Percentiles rank a stretch among this genome's conserved stretches.
phyloP scores from a whole-genome alignment of 2,329 filamentous ascomycete species.

The Xylariomycetidae sp. region DNA sequence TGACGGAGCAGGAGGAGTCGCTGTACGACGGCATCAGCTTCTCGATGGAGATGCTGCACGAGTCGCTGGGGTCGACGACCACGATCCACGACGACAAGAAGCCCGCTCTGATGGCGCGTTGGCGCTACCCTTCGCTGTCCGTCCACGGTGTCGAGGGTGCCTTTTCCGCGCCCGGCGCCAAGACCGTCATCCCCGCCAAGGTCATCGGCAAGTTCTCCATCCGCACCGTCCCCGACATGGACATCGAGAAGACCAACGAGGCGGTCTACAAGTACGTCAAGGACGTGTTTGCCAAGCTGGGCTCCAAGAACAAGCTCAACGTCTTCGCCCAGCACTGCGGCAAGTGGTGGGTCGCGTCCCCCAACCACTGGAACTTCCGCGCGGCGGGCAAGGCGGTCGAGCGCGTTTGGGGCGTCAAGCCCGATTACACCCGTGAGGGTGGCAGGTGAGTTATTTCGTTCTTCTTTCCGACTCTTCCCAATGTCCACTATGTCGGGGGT shows the following conservation, averaged over 20 bases:
- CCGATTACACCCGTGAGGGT: slow-evolving; percentile 93
- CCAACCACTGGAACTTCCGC: slow-evolving; percentile 98
- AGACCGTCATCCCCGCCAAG: slow-evolving; percentile 98
- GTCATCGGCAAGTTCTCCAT: slow-evolving; percentile 98
- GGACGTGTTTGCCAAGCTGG: slow-evolving; percentile 77
- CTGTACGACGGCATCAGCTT: slow-evolving; percentile 91
- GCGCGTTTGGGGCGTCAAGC: slow-evolving; percentile 86
- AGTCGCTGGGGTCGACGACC: slow-evolving; percentile 84
- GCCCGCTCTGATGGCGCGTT: slow-evolving; percentile 87
- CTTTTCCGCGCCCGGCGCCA: slow-evolving; percentile 87
- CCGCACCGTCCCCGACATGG: slow-evolving; percentile 95
- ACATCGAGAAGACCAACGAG: slow-evolving; percentile 81
- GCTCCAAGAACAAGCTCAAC: slow-evolving; percentile 86
- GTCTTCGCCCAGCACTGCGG: slow-evolving; percentile 80
- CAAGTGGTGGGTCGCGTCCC: slow-evolving; percentile 98
- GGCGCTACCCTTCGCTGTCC: slow-evolving; percentile 90
- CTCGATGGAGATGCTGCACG: slow-evolving; percentile 91
- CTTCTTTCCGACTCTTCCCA: not conserved
- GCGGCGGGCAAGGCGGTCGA: slow-evolving; percentile 94
- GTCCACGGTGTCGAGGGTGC: slow-evolving; percentile 93
- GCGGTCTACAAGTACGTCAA: slow-evolving; percentile 79
- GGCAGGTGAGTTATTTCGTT: slow-evolving; percentile 56
- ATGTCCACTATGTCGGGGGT: too few species aligned
- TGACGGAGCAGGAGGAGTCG: slow-evolving; percentile 78
- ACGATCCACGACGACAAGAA: slow-evolving; percentile 87